Base-by-base conservation (phyloP, 1,284 basidiomycete species). In the Tetrapyrgos nigripes region DNA sequence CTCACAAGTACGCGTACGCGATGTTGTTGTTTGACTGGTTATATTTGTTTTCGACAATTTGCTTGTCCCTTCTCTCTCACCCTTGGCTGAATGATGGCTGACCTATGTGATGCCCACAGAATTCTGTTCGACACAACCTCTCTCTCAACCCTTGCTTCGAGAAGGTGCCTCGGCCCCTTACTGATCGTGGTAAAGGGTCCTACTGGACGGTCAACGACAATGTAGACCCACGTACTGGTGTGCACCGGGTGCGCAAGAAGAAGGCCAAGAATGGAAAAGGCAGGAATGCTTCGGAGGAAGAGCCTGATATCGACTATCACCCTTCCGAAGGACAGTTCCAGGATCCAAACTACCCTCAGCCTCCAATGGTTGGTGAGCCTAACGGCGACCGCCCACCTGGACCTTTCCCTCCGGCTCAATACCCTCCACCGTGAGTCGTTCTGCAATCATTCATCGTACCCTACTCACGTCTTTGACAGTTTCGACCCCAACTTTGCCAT, bases 101-200 rank as follows among this genome's bases (percentile, higher is more conserved):
- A 63, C 67, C 70, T 64, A 73, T 63, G 55, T 62, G 55, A 56
- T 53, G 60, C 40, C 60, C 63, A 23, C 68, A 97, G 89, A 97
- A 97, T 73, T 97, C 95, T 43, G 94, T 97, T 64, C 89, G 95
- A 50, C 95, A 97, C 77, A 97, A 96, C 68, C 83, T 97, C 21
- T 96, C 93, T 8, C 83, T 97, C 62, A 97, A 97, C 72, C 93
- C 94, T 62, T 96, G 93, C 67, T 96, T 96, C 71, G 89, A 95
- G 73, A 96, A 96, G 73, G 91, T 96, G 11, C 88, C 94, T 1
- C 87, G 94, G 19, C 93, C 94, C 14, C 81, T 94, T 55, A 94
- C 93, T 17, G 94, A 96, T 68, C 87, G 92, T 55, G 91, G 91
- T 52, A 93, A 93, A 69, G 91, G 91, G 24, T 93, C 91, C 0